Evolutionary conservation across 306 rosid genomes (phyloP).

Genomic region (Cyclanthera cordifolia): DNA sequence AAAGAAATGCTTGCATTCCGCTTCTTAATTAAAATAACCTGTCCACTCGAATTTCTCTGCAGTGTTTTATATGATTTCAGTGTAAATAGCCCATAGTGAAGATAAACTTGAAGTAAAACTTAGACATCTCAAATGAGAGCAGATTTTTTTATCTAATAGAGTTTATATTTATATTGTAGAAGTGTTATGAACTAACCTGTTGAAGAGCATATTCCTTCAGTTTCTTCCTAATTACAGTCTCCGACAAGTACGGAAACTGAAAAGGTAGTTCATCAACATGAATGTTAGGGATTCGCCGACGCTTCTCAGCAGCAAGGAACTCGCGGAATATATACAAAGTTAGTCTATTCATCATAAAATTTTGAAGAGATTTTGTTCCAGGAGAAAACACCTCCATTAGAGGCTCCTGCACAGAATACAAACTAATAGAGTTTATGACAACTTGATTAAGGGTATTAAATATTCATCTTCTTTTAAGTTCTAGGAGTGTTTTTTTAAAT

Average conservation of each 20-base stretch:
- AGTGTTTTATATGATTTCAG: constrained; percentile 23
- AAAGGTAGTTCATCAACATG: constrained; percentile 59
- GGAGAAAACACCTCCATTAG: constrained; percentile 95
- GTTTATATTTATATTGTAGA: not conserved
- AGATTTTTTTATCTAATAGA: not conserved
- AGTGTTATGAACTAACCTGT: constrained; percentile 36
- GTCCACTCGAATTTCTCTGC: constrained; percentile 72
- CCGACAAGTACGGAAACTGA: constrained; percentile 73
- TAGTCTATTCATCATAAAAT: constrained; percentile 74
- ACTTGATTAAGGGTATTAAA: not conserved
- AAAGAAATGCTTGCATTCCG: constrained; percentile 73
- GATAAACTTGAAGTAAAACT: not conserved
- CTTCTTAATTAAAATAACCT: constrained; percentile 68
- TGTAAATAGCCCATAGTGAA: constrained; percentile 16
- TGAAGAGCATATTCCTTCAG: constrained; percentile 70
- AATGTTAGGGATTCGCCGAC: constrained; percentile 39
- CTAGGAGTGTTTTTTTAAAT: not conserved
- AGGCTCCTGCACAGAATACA: constrained; percentile 61
- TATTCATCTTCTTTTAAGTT: not conserved
- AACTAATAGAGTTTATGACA: not conserved
- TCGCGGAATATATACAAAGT: constrained; percentile 73
- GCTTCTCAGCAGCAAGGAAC: constrained; percentile 79
- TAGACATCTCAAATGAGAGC: not conserved
- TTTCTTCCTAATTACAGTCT: constrained; percentile 63
- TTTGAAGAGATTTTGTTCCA: constrained; percentile 87